Evolutionary conservation across 768 basidiomycete species (phyloP).

Genomic region (Leucocoprinus sp.): DNA sequence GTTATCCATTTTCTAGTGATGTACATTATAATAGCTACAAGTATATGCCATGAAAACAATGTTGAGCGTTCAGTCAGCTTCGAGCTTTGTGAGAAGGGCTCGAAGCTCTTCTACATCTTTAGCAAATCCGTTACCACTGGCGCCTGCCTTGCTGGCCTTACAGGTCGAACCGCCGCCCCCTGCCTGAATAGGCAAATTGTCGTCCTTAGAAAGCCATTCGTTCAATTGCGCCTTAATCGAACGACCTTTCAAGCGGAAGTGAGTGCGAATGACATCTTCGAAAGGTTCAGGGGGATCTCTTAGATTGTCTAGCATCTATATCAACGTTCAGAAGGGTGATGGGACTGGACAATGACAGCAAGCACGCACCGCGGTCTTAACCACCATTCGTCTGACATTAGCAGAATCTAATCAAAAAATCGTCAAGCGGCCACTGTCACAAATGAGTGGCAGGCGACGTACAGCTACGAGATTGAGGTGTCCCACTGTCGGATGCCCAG

Average conservation of each 20-base stretch:
- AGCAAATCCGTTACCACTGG: conserved; percentile 51
- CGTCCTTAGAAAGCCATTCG: conserved; percentile 69
- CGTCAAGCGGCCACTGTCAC: not conserved
- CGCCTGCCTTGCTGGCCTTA: conserved; percentile 23
- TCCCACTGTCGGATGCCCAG: conserved; percentile 68
- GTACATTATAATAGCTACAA: conserved; percentile 5
- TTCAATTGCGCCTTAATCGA: conserved; percentile 68
- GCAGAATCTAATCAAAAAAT: conserved; percentile 57
- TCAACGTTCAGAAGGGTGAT: conserved; percentile 2
- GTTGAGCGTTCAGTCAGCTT: conserved; percentile 12
- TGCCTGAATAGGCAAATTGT: conserved; percentile 47
- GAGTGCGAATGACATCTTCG: conserved; percentile 78
- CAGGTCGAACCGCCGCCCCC: conserved; percentile 44
- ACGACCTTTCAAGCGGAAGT: conserved; percentile 80
- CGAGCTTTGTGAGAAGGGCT: conserved; percentile 40
- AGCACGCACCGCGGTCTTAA: conserved; percentile 67
- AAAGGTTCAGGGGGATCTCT: conserved; percentile 81
- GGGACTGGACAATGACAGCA: not conserved
- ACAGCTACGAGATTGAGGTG: conserved; percentile 73
- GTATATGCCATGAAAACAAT: not conserved
- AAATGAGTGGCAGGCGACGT: conserved; percentile 19
- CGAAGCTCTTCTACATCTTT: conserved; percentile 72
- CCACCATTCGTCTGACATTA: conserved; percentile 89
- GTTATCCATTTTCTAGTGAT: conserved; percentile 4
- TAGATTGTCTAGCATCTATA: conserved; percentile 78